Evolutionary conservation across 169 alveolate species (phyloP).

Genomic region (Eimeria nieschulzi): DNA sequence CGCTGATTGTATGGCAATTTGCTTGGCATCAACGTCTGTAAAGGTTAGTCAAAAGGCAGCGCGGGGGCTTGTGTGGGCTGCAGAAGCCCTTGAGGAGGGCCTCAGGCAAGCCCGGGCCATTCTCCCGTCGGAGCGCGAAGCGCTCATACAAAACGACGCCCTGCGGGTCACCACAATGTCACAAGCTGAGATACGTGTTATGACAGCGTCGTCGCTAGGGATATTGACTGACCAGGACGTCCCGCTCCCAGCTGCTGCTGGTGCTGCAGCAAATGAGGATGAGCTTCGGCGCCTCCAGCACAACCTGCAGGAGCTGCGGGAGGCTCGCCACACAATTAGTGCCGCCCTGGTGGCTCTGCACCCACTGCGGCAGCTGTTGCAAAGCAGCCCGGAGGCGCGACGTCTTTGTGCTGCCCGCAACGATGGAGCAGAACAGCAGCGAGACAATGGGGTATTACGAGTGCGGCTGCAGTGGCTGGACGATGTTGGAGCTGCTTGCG

Average conservation of each 20-base stretch:
- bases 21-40: conserved; percentile 24
- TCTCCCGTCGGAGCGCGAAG: conserved; percentile 38
- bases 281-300: conserved; percentile 29
- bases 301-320: conserved; percentile 23
- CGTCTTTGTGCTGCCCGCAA: conserved; percentile 22
- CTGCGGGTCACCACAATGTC: neutral
- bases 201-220: neutral
- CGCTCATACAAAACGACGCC: conserved; percentile 49
- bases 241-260: neutral
- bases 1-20: conserved; percentile 34
- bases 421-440: neutral
- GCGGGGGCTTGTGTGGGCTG: conserved; percentile 26
- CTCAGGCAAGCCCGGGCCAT: conserved; percentile 53
- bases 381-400: conserved; percentile 30
- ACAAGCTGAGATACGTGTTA: neutral
- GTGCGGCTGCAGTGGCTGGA: conserved; percentile 54
- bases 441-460: neutral
- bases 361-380: conserved; percentile 7
- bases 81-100: conserved; percentile 44
- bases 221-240: neutral
- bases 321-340: conserved; percentile 8
- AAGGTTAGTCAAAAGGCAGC: conserved; percentile 12
- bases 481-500: conserved; percentile 15
- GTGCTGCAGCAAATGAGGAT: neutral
- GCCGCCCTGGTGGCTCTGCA: conserved; percentile 37